phyloP scores from a whole-genome alignment of 352 stramenopile genomes.

The Porosira glacialis region DNA sequence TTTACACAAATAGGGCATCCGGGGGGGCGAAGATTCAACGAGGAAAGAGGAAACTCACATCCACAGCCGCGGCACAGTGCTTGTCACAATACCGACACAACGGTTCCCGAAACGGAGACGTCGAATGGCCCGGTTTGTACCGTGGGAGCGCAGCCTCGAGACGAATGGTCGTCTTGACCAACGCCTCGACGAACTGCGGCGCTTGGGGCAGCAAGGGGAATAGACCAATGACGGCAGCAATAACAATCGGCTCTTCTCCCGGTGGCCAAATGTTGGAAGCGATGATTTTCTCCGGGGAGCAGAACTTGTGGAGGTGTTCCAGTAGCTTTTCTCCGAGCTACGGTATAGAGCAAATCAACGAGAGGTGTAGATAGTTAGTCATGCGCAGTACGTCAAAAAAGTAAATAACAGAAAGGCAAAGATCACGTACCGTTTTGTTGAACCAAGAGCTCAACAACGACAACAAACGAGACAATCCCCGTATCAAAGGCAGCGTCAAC shows the following conservation, averaged over 20 bases:
- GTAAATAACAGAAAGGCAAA: no score
- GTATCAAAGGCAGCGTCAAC: slow-evolving; percentile 91
- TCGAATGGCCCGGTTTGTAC: slow-evolving; percentile 85
- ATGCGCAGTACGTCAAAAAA: no score
- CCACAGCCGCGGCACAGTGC: slow-evolving; percentile 68
- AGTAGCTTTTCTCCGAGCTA: slow-evolving; percentile 96
- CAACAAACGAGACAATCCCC: slow-evolving; percentile 89
- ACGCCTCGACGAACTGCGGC: slow-evolving; percentile 89
- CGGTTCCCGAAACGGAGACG: slow-evolving; percentile 88
- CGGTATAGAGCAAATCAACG: no score
- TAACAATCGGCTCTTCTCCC: slow-evolving; percentile 91
- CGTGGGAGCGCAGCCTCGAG: slow-evolving; percentile 88
- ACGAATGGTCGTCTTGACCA: slow-evolving; percentile 92
- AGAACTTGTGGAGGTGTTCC: slow-evolving; percentile 87
- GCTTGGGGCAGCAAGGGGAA: slow-evolving; percentile 93
- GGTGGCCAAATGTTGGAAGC: slow-evolving; percentile 60
- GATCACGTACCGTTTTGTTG: slow-evolving; percentile 95
- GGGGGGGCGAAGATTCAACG: slow-evolving; percentile 8
- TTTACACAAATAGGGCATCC: slow-evolving; percentile 4
- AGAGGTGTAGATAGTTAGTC: no score
- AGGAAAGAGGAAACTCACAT: slow-evolving; percentile 79
- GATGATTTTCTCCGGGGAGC: slow-evolving; percentile 75
- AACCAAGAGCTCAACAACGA: slow-evolving; percentile 94
- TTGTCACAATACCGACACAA: slow-evolving; percentile 90
- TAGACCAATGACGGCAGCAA: slow-evolving; percentile 91